phyloP scores from a whole-genome alignment of 345 rosid genomes.

The Lumnitzera racemosa region DNA sequence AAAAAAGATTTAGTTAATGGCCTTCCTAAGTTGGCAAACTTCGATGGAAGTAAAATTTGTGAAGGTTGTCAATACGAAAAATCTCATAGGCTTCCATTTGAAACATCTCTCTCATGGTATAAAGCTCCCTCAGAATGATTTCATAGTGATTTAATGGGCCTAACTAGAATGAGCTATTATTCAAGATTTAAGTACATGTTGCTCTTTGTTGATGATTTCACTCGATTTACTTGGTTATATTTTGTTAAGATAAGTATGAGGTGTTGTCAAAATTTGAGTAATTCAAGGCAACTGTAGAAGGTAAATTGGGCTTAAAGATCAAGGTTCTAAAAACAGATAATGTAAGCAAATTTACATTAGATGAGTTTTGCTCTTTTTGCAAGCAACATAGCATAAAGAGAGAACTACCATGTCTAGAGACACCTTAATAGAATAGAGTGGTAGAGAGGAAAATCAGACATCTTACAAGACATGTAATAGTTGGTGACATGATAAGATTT shows the following conservation, averaged over 20 bases:
- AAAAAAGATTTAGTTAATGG: constrained; percentile 13
- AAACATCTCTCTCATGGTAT: background rate
- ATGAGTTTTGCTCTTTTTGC: constrained; percentile 3
- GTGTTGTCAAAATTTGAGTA: background rate
- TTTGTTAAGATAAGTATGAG: background rate
- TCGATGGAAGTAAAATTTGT: background rate
- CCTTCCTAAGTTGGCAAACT: constrained; percentile 1
- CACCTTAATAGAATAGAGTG: background rate
- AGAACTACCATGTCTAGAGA: background rate
- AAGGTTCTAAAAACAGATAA: background rate
- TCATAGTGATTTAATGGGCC: constrained; percentile 9
- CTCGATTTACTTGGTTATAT: constrained; percentile 3
- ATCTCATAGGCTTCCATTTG: constrained; percentile 13
- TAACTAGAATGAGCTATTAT: constrained; percentile 2
- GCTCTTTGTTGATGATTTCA: constrained; percentile 2
- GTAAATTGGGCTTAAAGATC: background rate
- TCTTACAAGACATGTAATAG: constrained; percentile 5
- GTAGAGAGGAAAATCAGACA: constrained; percentile 9
- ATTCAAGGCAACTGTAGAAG: constrained; percentile 2
- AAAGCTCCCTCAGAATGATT: constrained; percentile 3
- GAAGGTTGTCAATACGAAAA: constrained; percentile 16
- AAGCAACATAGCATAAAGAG: constrained; percentile 4
- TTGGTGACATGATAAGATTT: constrained; percentile 4
- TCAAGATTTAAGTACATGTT: constrained; percentile 1
- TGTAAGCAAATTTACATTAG: background rate